Evolutionary conservation across 2,329 filamentous ascomycete species (phyloP), one percentile per base, ranked within the genome.

Genomic region (Endoconidiophora polonica): DNA sequence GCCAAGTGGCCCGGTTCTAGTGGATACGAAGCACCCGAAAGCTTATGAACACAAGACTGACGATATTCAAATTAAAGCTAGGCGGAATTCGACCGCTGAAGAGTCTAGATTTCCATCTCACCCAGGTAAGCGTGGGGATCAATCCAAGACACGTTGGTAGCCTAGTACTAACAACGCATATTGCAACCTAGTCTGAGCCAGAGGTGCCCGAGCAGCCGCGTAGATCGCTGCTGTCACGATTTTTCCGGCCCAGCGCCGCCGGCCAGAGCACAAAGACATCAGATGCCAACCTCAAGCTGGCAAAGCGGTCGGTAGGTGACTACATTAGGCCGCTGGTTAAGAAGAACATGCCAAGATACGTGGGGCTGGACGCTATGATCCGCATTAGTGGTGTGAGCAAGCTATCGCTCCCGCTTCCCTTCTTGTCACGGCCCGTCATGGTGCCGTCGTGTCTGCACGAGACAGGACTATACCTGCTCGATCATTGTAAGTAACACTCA

Each of bases 381-480:
- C 70, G 76, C 9, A 61, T 82, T 26, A 78, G 76, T 55, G 79
- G 79, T 37, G 76, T 75, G 59, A 79, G 76, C 58, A 62, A 74
- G 26, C 63, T 83, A 44, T 74, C 77, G 56, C 64, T 83, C 6
- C 77, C 78, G 1, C 56, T 66, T 2, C 76, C 78, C 48, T 75
- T 79, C 56, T 66, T 76, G 3, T 70, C 76, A 1, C 68, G 71
- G 16, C 70, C 71, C 22, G 62, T 83, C 23, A 63, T 73, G 16
- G 62, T 83, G 26, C 79, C 79, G 6, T 81, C 79, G 3, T 81
- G 79, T 55, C 68, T 83, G 45, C 75, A 79, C 42, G 79, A 79
- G 7, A 77, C 75, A 6, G 77, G 74, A n/a, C 75, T 81, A 55
- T 71, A 77, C 59, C 67, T 83, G 7, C 67, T 77, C 2, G 73